Base-by-base conservation (phyloP, 2,329 filamentous ascomycete genomes). In the Fusarium humuli region DNA sequence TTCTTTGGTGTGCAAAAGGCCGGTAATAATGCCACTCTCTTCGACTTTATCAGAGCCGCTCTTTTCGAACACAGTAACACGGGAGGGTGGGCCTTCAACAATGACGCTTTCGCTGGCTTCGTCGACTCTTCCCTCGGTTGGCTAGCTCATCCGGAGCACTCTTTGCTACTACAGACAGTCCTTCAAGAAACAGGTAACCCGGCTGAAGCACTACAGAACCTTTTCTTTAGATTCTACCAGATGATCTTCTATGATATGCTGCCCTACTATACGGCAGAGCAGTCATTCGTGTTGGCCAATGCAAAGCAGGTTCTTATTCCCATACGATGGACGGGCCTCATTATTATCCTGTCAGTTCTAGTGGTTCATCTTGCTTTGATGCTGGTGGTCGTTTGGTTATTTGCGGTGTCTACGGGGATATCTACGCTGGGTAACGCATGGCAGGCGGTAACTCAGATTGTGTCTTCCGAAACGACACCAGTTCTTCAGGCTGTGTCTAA, bases 361-460 rank as follows among this genome's bases (percentile, higher is more conserved):
- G 14, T 30, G 0, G 2, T 53, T 0, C 67, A 71, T 27, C 29
- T 71, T 18, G 6, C 9, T 20, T 14, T 66, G 0, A 42, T n/a
- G 8, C 2, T 20, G 1, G 13, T 37, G 4, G 57, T 55, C 0
- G n/a, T 71, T 0, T 16, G 45, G 6, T 14, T 66, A 7, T 71
- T 71, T n/a, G 42, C 30, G 4, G 5, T 27, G 2, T 59, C 37
- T 1, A 71, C 69, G 0, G 23, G 34, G 6, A 8, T 25, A 3
- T 68, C 68, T 2, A n/a, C 30, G 0, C 18, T 71, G 0, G 65
- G 69, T 0, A 57, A 71, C 18, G 16, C 54, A 0, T 71, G 68
- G 69, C 65, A 71, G 20, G 52, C 61, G 0, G 50, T 71, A 5
- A 48, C 69, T 0, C 65, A 71, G 29, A 62, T 68, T 1, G 11